These are phyloP conservation scores for Chalaropsis ovoidea DNA, from an alignment of 2,329 filamentous ascomycete species.

Conservation along the genomic window DNA sequence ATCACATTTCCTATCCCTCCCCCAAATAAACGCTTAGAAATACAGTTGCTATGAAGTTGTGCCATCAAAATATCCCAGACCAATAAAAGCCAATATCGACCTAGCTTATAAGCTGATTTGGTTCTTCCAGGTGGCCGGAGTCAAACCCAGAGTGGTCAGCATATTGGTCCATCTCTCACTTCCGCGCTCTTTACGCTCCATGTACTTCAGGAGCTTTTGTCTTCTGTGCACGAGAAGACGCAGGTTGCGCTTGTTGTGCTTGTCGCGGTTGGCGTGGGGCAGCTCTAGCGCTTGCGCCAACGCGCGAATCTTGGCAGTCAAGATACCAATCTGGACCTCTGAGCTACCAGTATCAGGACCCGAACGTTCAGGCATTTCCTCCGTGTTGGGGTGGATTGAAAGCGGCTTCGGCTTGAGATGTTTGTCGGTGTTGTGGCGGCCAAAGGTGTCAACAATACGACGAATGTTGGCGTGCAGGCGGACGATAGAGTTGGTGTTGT, in stretches of 20 bases:
- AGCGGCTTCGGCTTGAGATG: constrained; percentile 53
- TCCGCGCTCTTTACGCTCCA: constrained; percentile 81
- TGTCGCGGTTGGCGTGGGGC: constrained; percentile 67
- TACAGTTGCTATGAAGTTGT: constrained; percentile 23
- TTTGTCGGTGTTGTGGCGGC: constrained; percentile 77
- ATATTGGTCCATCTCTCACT: constrained; percentile 83
- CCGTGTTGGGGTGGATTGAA: constrained; percentile 36
- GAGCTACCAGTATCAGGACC: constrained; percentile 89
- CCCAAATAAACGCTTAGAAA: constrained; percentile 22
- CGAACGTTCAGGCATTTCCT: constrained; percentile 46
- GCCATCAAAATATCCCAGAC: background rate
- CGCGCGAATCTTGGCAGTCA: constrained; percentile 86
- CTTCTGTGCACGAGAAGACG: constrained; percentile 75
- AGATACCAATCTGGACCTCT: constrained; percentile 93
- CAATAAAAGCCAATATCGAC: background rate
- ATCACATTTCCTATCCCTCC: background rate
- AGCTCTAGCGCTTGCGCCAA: constrained; percentile 61
- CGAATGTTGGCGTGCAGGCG: constrained; percentile 70
- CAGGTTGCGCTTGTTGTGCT: constrained; percentile 87
- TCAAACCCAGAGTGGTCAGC: constrained; percentile 73
- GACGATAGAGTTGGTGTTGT: constrained; percentile 68
- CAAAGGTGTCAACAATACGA: constrained; percentile 77
- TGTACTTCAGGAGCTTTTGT: constrained; percentile 78
- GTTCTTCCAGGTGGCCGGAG: constrained; percentile 77
- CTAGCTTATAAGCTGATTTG: constrained; percentile 63